These are phyloP conservation scores for Knoxdaviesia capensis DNA, from an alignment of 2,329 filamentous ascomycete species.

Conservation along the genomic window DNA sequence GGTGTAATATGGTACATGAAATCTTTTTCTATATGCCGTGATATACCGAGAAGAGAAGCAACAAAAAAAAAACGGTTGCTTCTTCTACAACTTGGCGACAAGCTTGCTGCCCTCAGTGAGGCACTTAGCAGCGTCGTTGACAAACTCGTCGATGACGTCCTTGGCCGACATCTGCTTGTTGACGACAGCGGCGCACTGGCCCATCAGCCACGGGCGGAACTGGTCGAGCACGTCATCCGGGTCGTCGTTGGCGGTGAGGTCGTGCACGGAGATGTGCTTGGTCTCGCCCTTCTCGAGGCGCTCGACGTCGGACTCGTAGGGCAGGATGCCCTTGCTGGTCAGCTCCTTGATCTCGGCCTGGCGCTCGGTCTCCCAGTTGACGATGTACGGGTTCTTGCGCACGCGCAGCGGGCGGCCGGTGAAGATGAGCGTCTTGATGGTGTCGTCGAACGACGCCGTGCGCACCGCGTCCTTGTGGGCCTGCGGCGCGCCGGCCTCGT, in stretches of 20 bases:
- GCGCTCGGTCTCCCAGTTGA: constrained; percentile 91
- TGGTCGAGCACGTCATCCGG: constrained; percentile 75
- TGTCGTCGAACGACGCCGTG: constrained; percentile 86
- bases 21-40: neutral
- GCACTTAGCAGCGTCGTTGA: constrained; percentile 55
- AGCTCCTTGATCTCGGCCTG: constrained; percentile 79
- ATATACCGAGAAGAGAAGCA: constrained; percentile 1
- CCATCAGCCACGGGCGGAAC: constrained; percentile 84
- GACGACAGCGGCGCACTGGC: constrained; percentile 83
- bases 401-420: constrained; percentile 90
- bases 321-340: constrained; percentile 72
- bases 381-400: constrained; percentile 80
- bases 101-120: constrained; percentile 48
- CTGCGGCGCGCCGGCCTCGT: constrained; percentile 86
- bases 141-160: constrained; percentile 85
- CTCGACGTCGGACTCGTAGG: constrained; percentile 88
- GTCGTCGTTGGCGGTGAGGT: constrained; percentile 39
- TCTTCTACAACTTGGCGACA: constrained; percentile 47
- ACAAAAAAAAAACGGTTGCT: neutral
- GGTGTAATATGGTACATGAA: neutral
- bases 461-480: constrained; percentile 89
- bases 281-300: constrained; percentile 42
- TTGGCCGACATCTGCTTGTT: constrained; percentile 85
- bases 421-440: constrained; percentile 94
- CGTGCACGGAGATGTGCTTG: constrained; percentile 15